Conservation (phyloP, 2,329 filamentous ascomycete genomes). For the Elsinoe fawcettii region DNA sequence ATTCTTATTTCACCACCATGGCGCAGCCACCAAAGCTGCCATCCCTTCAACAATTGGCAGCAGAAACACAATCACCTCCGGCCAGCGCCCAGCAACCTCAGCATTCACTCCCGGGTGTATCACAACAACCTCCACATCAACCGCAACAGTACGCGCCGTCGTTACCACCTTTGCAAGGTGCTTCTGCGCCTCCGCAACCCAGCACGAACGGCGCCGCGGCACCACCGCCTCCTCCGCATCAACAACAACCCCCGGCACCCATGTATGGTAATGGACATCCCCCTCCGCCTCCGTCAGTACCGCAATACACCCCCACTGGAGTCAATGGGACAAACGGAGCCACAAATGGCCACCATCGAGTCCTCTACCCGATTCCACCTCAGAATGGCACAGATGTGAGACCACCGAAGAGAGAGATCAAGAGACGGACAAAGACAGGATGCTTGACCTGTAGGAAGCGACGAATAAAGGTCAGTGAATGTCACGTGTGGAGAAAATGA, state of each 20-base stretch:
- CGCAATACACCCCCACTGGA: constrained; percentile 22
- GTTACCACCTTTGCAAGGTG: constrained; percentile 1
- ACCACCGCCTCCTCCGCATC: constrained; percentile 19
- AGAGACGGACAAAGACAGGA: constrained; percentile 66
- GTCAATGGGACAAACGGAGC: constrained; percentile 21
- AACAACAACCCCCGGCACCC: constrained; percentile 22
- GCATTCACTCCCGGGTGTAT: neutral
- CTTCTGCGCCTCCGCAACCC: neutral
- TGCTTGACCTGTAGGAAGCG: constrained; percentile 53
- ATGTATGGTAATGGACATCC: constrained; percentile 4
- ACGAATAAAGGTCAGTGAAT: constrained; percentile 58
- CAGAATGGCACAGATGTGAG: constrained; percentile 47
- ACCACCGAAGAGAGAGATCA: constrained; percentile 65
- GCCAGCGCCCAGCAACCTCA: neutral
- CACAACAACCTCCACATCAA: constrained; percentile 18
- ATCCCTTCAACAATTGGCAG: constrained; percentile 24
- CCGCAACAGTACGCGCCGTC: constrained; percentile 21
- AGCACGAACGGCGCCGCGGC: constrained; percentile 20
- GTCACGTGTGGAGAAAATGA: neutral
- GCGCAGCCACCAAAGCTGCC: constrained; percentile 18
- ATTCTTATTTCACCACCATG: constrained; percentile 3
- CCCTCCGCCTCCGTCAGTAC: constrained; percentile 15
- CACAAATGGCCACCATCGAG: constrained; percentile 25
- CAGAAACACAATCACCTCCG: constrained; percentile 13
- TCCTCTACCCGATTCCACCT: constrained; percentile 52